These are phyloP conservation scores for Eucalyptus marginata DNA, from an alignment of 345 rosid species.

Conservation along the genomic window DNA sequence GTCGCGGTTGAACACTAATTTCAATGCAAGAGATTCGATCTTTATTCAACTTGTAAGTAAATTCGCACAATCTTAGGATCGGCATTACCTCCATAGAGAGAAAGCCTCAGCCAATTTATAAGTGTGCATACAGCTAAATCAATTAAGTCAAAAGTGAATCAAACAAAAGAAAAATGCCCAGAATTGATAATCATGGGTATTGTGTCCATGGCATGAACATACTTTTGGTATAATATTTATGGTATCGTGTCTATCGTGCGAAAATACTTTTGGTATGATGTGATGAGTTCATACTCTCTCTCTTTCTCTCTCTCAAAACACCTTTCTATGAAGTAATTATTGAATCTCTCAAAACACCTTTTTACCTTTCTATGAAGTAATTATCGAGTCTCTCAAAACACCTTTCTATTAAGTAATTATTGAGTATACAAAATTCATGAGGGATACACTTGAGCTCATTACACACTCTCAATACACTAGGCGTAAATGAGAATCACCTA, in stretches of 20 bases:
- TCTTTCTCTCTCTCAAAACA: background rate
- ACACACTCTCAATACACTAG: too few species aligned
- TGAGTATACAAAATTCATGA: too few species aligned
- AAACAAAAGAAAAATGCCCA: background rate
- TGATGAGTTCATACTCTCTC: background rate
- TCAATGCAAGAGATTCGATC: background rate
- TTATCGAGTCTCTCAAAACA: too few species aligned
- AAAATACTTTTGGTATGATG: background rate
- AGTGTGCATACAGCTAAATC: background rate
- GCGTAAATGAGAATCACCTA: accelerated
- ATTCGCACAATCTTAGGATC: background rate
- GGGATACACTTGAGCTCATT: too few species aligned
- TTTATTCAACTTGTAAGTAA: background rate
- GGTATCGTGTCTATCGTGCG: background rate
- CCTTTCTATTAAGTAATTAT: too few species aligned
- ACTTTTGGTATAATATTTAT: background rate
- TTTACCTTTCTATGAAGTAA: too few species aligned
- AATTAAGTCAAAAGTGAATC: background rate
- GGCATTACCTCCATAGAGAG: background rate
- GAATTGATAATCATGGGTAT: background rate
- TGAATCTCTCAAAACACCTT: too few species aligned
- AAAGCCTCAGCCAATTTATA: background rate
- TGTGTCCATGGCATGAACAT: background rate
- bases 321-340: too few species aligned
- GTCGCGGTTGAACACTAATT: background rate